Evolutionary conservation across 495 filamentous ascomycete genomes (phyloP).

Genomic region (Margaritispora aquatica): DNA sequence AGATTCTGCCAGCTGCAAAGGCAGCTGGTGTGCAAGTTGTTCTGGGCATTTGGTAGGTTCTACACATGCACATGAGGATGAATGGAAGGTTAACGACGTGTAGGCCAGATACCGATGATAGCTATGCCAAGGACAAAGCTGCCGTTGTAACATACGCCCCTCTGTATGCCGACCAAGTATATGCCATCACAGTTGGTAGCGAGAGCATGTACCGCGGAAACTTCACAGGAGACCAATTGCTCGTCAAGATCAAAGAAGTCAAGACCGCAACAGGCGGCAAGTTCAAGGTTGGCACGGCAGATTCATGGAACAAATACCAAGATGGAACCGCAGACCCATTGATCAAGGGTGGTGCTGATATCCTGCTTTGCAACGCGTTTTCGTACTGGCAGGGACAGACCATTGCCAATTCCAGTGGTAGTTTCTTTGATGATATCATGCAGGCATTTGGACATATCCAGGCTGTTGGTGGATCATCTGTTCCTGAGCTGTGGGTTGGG

Average conservation of each 20-base stretch:
- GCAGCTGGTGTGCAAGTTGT: constrained; percentile 67
- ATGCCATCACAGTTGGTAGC: constrained; percentile 73
- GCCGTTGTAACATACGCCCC: constrained; percentile 45
- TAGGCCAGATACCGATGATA: constrained; percentile 64
- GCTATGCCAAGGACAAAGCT: constrained; percentile 55
- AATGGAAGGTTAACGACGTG: background rate
- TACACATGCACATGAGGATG: background rate
- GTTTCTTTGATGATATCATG: constrained; percentile 69
- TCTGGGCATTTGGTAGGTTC: constrained; percentile 64
- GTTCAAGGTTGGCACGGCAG: constrained; percentile 67
- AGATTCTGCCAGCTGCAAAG: constrained; percentile 68
- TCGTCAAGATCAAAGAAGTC: constrained; percentile 56
- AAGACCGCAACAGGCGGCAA: constrained; percentile 42
- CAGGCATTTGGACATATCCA: constrained; percentile 68
- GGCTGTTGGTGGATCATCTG: constrained; percentile 46
- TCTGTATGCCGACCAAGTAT: constrained; percentile 50
- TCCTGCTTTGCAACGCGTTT: constrained; percentile 76
- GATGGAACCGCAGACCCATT: constrained; percentile 68
- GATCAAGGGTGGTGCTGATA: constrained; percentile 52
- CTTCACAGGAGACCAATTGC: constrained; percentile 57
- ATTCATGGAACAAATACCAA: constrained; percentile 76
- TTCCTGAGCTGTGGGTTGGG: constrained; percentile 66
- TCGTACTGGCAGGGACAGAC: constrained; percentile 74
- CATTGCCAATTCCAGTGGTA: constrained; percentile 55
- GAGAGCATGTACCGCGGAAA: constrained; percentile 71